phyloP scores from a whole-genome alignment of 1,284 basidiomycete genomes.

The Malassezia furfur region DNA sequence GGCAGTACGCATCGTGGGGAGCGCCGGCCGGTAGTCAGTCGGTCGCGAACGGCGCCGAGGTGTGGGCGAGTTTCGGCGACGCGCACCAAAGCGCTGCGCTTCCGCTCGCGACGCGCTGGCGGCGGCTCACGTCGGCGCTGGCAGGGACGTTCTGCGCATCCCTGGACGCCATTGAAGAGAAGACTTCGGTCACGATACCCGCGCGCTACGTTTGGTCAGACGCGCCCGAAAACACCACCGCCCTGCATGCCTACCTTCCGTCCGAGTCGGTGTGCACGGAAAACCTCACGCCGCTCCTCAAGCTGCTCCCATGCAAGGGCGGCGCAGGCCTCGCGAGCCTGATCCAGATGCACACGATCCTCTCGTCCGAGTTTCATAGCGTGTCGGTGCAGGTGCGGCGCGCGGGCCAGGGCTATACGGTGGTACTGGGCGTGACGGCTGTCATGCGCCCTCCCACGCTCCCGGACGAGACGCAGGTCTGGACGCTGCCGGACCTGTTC shows the following conservation, averaged over 20 bases:
- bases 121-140: conserved; percentile 71
- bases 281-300: conserved; percentile 88
- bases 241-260: conserved; percentile 25
- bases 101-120: conserved; percentile 54
- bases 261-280: conserved; percentile 64
- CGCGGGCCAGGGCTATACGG: conserved; percentile 51
- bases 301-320: conserved; percentile 84
- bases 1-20: conserved; percentile 73
- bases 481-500: conserved; percentile 30
- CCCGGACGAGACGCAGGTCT: conserved; percentile 17
- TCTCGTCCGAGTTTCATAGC: conserved; percentile 79
- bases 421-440: conserved; percentile 68
- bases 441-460: conserved; percentile 60
- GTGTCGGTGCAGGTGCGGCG: conserved; percentile 59
- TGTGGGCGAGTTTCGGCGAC: conserved; percentile 60
- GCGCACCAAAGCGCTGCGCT: not conserved
- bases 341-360: conserved; percentile 73
- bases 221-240: conserved; percentile 12
- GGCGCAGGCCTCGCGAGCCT: conserved; percentile 71
- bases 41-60: conserved; percentile 72
- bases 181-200: conserved; percentile 17
- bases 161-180: conserved; percentile 54
- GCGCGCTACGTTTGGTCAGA: not conserved
- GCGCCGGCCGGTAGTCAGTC: conserved; percentile 51
- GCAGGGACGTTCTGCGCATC: conserved; percentile 91